phyloP scores from a whole-genome alignment of 495 filamentous ascomycete species.

The Apodospora peruviana region DNA sequence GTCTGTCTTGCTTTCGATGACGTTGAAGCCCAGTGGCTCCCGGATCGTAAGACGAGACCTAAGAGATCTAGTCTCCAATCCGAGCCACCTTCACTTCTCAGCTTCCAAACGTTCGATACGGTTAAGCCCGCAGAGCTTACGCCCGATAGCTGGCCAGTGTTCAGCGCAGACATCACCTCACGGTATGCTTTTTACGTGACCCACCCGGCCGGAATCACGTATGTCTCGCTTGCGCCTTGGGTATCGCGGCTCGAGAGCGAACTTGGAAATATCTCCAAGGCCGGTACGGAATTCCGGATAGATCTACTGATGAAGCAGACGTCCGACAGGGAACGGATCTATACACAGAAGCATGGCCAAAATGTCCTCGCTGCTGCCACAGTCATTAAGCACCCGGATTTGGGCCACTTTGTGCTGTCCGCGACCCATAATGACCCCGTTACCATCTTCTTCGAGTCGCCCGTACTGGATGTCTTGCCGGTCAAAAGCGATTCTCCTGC shows the following conservation, averaged over 20 bases:
- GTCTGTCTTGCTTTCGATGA: slow-evolving; percentile 76
- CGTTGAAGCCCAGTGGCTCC: slow-evolving; percentile 81
- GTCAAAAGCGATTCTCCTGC: slow-evolving; percentile 23
- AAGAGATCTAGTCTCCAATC: slow-evolving; percentile 20
- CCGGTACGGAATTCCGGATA: slow-evolving; percentile 68
- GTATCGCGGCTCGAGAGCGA: slow-evolving; percentile 71
- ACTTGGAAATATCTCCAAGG: slow-evolving; percentile 55
- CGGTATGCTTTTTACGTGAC: slow-evolving; percentile 78
- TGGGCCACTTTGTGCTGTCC: slow-evolving; percentile 77
- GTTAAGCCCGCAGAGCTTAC: slow-evolving; percentile 43
- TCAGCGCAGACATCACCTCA: slow-evolving; percentile 66
- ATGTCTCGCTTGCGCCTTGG: slow-evolving; percentile 69
- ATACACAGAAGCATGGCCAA: slow-evolving; percentile 39
- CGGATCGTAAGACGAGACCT: slow-evolving; percentile 45
- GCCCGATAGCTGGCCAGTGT: slow-evolving; percentile 61
- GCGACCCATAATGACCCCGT: slow-evolving; percentile 57
- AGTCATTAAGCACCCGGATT: slow-evolving; percentile 64
- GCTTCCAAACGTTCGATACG: slow-evolving; percentile 58
- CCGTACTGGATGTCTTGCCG: slow-evolving; percentile 38
- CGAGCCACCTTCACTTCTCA: slow-evolving; percentile 34
- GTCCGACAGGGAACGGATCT: slow-evolving; percentile 55
- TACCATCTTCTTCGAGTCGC: slow-evolving; percentile 61
- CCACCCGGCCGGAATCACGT: slow-evolving; percentile 61
- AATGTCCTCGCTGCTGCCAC: slow-evolving; percentile 53
- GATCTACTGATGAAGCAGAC: slow-evolving; percentile 59